Evolutionary conservation across 129 eudicot species (phyloP), one percentile per base, ranked within the genome.

Genomic region (Escallonia rubra): DNA sequence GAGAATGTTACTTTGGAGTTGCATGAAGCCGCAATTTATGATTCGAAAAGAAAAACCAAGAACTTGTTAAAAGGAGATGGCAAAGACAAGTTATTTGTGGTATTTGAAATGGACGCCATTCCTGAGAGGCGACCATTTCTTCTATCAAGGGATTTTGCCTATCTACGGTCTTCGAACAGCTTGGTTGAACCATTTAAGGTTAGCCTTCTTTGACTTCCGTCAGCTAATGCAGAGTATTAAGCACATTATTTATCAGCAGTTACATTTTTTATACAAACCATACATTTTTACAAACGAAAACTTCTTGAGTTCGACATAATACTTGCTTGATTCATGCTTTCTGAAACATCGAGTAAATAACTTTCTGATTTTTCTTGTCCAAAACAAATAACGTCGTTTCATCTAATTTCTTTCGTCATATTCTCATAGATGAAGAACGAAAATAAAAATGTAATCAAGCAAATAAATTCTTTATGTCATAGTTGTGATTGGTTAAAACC

Each of bases 91-190:
- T 14, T 34, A 13, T 59, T 76, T 58, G 67, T 76, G 13, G 67
- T 61, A 40, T 59, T 76, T 56, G 68, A 70, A 39, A 23, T 76
- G 5, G 72, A 65, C 7, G 42, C 74, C 39, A 11, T 56, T 63
- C 75, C 61, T n/a, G 66, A 63, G 48, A 76, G 52, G 38, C 61
- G 76, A 7, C 76, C 76, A 41, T 76, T 70, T 70, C 75, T 76
- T 50, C 55, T 65, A 70, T 76, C 76, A 3, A 70, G 81, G 41
- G 81, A 76, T 47, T 76, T 70, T 44, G 76, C 69, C 43, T 70
- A 23, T 42, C 63, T 70, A 8, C 45, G 66, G 40, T 72, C 81
- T 70, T 70, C 71, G 9, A 65, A 40, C 64, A 57, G 13, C 2
- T 9, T 2, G 3, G 66, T n/a, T 16, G 43, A 70, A 56, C 72